A percentile compares a stretch with the other conserved stretches of the same genome.
phyloP scores from a whole-genome alignment of 2,329 filamentous ascomycete genomes.

The Arthrobotrys conoides region DNA sequence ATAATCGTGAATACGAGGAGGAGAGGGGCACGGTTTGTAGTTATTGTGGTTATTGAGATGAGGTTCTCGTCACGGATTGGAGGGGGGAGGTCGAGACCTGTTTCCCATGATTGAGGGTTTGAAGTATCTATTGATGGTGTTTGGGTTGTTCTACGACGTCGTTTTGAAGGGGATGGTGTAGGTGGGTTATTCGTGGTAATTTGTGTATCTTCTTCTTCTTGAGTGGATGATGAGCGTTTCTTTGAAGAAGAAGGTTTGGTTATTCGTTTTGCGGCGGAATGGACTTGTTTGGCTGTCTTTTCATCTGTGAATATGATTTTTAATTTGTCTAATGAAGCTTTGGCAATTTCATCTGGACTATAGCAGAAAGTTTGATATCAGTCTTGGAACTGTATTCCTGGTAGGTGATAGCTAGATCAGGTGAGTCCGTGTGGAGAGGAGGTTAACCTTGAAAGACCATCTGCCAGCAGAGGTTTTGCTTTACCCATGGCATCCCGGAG shows the following conservation, averaged over 20 bases:
- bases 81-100: conserved; percentile 45
- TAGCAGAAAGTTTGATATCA: neutral
- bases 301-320: conserved; percentile 46
- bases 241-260: conserved; percentile 42
- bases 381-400: neutral
- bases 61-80: conserved; percentile 35
- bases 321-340: conserved; percentile 39
- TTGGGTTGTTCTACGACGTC: conserved; percentile 39
- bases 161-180: conserved; percentile 40
- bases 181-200: conserved; percentile 1
- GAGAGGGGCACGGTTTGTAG: conserved; percentile 53
- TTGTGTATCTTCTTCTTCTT: conserved; percentile 1
- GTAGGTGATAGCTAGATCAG: neutral
- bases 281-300: conserved; percentile 54
- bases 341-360: conserved; percentile 49
- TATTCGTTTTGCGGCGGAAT: conserved; percentile 48
- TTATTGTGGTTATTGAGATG: conserved; percentile 34
- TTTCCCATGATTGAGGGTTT: conserved; percentile 53
- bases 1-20: conserved; percentile 53
- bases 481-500: conserved; percentile 50
- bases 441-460: conserved; percentile 42
- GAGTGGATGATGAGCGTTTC: conserved; percentile 41
- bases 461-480: conserved; percentile 48
- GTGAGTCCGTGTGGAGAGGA: conserved; percentile 6
- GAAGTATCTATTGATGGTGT: conserved; percentile 33